Evolutionary conservation across 2,329 filamentous ascomycete genomes (phyloP), one percentile per base, ranked within the genome.

Genomic region (Fusarium newnesense): DNA sequence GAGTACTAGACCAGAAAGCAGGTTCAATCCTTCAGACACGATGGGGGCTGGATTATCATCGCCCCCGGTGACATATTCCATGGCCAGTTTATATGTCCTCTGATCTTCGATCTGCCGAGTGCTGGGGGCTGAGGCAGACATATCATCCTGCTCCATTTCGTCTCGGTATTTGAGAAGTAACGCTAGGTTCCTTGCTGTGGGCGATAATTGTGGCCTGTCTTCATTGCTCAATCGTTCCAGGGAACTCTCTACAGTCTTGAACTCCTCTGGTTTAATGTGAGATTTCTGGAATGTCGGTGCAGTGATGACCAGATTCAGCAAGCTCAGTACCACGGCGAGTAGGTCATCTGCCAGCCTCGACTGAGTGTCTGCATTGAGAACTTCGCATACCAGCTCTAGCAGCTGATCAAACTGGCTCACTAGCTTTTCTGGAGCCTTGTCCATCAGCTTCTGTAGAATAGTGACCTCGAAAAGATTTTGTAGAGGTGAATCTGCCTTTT

Each of bases 391-490:
- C 4, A 95, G 85, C 50, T 90, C 87, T 4, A 94, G 82, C 11
- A 93, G 85, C 73, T 93, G 90, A 47, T 87, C 87, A 5, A 92
- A 91, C 64, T 90, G 88, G 37, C 86, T 87, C 36, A 92, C 87
- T 18, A 94, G 85, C 69, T 89, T 90, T 28, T 91, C 88, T 2
- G 90, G 87, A 50, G 91, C 87, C 50, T 84, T 86, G 30, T 89
- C 87, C 80, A 94, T 89, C 81, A 94, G 86, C 39, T 86, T 87
- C 75, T 93, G 90, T 12, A 94, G 84, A 2, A 93, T 81, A 54
- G 90, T 90, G 9, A 90, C 85, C 70, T 92, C 86, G 10, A 87
- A 80, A 3, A 94, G 81, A 8, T 85, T 84, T 9, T 77, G 78
- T 7, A 89, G 66, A 0, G 87, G 83, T 50, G 88, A 85, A 4